Evolutionary conservation across 2,329 filamentous ascomycete species (phyloP), one percentile per base, ranked within the genome.

Genomic region (Pseudogymnoascus sp.): DNA sequence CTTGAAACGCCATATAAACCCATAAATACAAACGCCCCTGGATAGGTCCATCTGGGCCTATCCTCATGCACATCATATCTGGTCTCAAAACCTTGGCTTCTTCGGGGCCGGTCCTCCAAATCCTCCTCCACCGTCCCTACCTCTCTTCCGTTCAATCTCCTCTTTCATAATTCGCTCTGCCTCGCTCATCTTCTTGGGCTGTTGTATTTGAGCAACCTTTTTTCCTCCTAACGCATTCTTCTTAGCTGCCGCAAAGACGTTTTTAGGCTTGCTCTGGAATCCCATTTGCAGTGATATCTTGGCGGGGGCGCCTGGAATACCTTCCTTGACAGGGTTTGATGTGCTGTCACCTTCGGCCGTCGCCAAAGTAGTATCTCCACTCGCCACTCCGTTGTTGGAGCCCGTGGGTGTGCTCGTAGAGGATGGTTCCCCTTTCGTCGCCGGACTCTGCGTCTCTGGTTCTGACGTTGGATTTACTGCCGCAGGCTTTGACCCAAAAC

Each of bases 81-180:
- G 31, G 21, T 31, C 61, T 60, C 65, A 72, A 66, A 77, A 65
- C 66, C 77, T 79, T 64, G 78, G 82, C 69, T 82, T 84, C 76
- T 87, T 87, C 59, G 18, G 31, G 9, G 78, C 75, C 5, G 77
- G 74, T 56, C 79, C 79, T 28, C 59, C 34, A 40, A 60, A 37
- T 8, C 59, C 37, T 0, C 80, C 80, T 1, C 74, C 74, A 3
- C 72, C 72, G 8, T 79, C 82, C 59, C 84, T 78, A 36, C 80
- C 75, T 63, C 87, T 80, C 72, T 91, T 92, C 67, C 82, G 80
- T 69, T 91, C 88, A 75, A 91, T 82, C 72, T 93, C 89, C 69
- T 90, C 88, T 75, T 88, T 90, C 92, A 96, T 96, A 70, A 95
- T 96, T 62, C 88, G 83, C 76, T 93, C 91, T 2, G 88, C 88